Percentiles rank a stretch among this genome's conserved stretches.
Evolutionary conservation across 352 stramenopile species (phyloP).

Genomic region (Globisporangium spinosum): DNA sequence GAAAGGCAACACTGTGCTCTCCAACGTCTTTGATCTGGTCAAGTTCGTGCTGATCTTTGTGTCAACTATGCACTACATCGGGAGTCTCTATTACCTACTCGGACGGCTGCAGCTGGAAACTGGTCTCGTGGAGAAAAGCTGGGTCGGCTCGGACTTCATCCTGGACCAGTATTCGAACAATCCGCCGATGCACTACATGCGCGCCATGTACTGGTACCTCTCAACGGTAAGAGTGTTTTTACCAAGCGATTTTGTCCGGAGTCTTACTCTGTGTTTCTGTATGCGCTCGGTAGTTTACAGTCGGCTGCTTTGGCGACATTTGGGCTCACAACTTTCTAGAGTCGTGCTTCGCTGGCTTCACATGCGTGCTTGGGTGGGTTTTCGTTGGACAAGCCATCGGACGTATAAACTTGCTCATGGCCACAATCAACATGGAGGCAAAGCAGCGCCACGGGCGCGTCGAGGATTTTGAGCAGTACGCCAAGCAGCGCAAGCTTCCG

Average conservation of each 20-base stretch:
- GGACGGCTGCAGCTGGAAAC: slow-evolving; percentile 36
- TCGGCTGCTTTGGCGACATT: slow-evolving; percentile 76
- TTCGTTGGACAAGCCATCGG: slow-evolving; percentile 76
- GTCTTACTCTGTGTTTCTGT: background rate
- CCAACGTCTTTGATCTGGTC: slow-evolving; percentile 44
- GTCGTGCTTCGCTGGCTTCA: slow-evolving; percentile 51
- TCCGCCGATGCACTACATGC: slow-evolving; percentile 58
- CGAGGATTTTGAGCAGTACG: slow-evolving; percentile 70
- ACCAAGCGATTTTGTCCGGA: background rate
- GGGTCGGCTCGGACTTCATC: slow-evolving; percentile 55
- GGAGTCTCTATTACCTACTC: slow-evolving; percentile 47
- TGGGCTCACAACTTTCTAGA: slow-evolving; percentile 60
- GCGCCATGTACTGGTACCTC: slow-evolving; percentile 76
- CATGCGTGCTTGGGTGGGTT: slow-evolving; percentile 69
- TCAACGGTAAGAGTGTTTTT: slow-evolving; percentile 35
- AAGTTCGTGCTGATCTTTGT: slow-evolving; percentile 63
- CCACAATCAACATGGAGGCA: slow-evolving; percentile 53
- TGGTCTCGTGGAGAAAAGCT: slow-evolving; percentile 35
- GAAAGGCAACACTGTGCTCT: slow-evolving; percentile 32
- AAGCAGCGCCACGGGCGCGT: slow-evolving; percentile 48
- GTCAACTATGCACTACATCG: slow-evolving; percentile 48
- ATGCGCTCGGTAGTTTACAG: slow-evolving; percentile 46
- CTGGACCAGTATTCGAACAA: slow-evolving; percentile 48
- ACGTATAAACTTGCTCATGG: slow-evolving; percentile 66
- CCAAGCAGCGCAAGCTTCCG: slow-evolving; percentile 49